Evolutionary conservation across 2,329 filamentous ascomycete genomes (phyloP), one percentile per base, ranked within the genome.

Genomic region (Westerdykella aurantiaca): DNA sequence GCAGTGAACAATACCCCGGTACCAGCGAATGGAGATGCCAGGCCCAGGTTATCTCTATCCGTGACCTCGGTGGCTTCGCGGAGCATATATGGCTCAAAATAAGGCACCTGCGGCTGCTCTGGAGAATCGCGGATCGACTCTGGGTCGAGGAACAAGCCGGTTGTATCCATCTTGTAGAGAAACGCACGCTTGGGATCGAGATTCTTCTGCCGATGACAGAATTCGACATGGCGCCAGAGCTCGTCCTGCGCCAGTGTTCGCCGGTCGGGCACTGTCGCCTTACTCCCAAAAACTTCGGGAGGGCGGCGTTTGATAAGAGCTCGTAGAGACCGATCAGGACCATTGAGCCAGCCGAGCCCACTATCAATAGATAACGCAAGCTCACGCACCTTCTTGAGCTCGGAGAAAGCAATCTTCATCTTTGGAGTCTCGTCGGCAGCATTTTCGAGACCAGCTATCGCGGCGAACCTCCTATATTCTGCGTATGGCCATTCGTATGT

Each of bases 301-400:
- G 61, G 63, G 1, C 67, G 68, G 14, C 70, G 65, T 38, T 76
- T 68, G 16, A 76, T 68, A 5, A 69, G 68, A 37, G 74, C 74
- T 16, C 70, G 63, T 33, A 74, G 66, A 0, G 73, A 76, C 14
- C 73, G 66, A 58, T 85, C 81, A 1, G 82, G 79, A 0, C 82
- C 82, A 38, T 70, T 69, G 10, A 87, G 72, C 72, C 81, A 86
- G 10, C 84, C 84, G 31, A 86, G 70, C 9, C 83, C 82, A 44
- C 76, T 81, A 56, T 85, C 80, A 34, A 85, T 74, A 14, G 80
- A 85, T 3, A 88, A 64, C 0, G 79, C 83, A n/a, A 88, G 72
- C 47, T 85, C 81, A 31, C 70, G 72, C 2, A 83, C 76, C 7
- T 73, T 71, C 2, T 59, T 66, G 1, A 86, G 70, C 41, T 74